Evolutionary conservation across 2,329 filamentous ascomycete genomes (phyloP).

Genomic region (Aureobasidium sp.): DNA sequence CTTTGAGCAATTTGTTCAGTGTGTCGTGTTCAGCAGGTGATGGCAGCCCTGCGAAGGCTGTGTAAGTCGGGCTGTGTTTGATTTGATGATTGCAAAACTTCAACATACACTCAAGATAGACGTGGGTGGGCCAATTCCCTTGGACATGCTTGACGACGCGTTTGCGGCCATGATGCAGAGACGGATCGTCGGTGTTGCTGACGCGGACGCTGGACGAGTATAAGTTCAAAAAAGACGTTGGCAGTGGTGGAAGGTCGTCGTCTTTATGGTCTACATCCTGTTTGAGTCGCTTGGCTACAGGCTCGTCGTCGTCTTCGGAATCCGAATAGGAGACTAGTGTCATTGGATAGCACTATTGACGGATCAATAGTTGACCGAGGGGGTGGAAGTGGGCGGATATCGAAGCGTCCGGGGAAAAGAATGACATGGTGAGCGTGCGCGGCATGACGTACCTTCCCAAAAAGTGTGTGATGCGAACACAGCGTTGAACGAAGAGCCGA

Average conservation of each 20-base stretch:
- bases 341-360: slow-evolving; percentile 36
- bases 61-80: background rate
- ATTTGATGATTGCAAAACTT: background rate
- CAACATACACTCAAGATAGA: slow-evolving; percentile 86
- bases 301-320: slow-evolving; percentile 36
- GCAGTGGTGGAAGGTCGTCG: slow-evolving; percentile 47
- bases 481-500: background rate
- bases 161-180: slow-evolving; percentile 76
- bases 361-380: background rate
- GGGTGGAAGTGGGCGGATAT: slow-evolving; percentile 4
- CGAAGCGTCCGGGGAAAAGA: background rate
- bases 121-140: slow-evolving; percentile 87
- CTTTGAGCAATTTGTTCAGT: background rate
- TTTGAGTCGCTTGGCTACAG: slow-evolving; percentile 2
- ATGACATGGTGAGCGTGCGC: slow-evolving; percentile 8
- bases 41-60: slow-evolving; percentile 8
- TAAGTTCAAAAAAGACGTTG: slow-evolving; percentile 74
- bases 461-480: slow-evolving; percentile 1
- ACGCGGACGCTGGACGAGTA: slow-evolving; percentile 77
- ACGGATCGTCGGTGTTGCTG: slow-evolving; percentile 73
- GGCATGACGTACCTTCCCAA: slow-evolving; percentile 7
- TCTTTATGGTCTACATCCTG: slow-evolving; percentile 7
- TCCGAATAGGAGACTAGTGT: slow-evolving; percentile 60
- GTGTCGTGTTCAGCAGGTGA: background rate
- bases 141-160: slow-evolving; percentile 74